phyloP scores from a whole-genome alignment of 2,329 filamentous ascomycete species.

The Hirsutella thompsonii region DNA sequence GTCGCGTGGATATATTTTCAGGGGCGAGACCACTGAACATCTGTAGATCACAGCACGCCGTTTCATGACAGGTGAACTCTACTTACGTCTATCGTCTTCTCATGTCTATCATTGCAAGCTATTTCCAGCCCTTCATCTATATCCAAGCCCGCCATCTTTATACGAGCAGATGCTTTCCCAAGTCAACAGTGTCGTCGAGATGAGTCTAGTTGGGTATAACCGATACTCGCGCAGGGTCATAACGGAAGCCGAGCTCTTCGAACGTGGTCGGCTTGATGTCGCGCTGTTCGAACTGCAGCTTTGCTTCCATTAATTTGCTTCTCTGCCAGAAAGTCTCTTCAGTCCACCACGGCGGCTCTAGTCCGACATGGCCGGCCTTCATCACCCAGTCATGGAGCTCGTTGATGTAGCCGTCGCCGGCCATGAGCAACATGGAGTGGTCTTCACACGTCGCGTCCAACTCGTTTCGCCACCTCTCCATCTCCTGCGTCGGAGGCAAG shows the following conservation, averaged over 20 bases:
- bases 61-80: too few relatives aligned
- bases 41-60: too few relatives aligned
- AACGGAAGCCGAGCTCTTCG: slow-evolving; percentile 60
- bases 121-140: too few relatives aligned
- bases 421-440: slow-evolving; percentile 16
- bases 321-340: slow-evolving; percentile 62
- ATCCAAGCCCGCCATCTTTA: too few relatives aligned
- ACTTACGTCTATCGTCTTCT: too few relatives aligned
- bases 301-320: slow-evolving; percentile 53
- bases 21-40: too few relatives aligned
- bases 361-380: slow-evolving; percentile 39
- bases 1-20: too few relatives aligned
- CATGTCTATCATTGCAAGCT: too few relatives aligned
- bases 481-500: slow-evolving; percentile 49
- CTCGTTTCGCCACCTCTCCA: slow-evolving; percentile 55
- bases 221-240: slow-evolving; percentile 15
- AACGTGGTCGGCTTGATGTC: slow-evolving; percentile 54
- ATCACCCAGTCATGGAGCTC: slow-evolving; percentile 49
- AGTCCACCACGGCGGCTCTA: slow-evolving; percentile 59
- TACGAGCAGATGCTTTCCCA: too few relatives aligned
- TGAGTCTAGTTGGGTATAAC: neutral
- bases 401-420: slow-evolving; percentile 49
- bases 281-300: slow-evolving; percentile 54
- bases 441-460: slow-evolving; percentile 37
- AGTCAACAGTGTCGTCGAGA: too few relatives aligned